Conservation (phyloP, 371 early-diverging fungal genomes). For the Entomophthora muscae region DNA sequence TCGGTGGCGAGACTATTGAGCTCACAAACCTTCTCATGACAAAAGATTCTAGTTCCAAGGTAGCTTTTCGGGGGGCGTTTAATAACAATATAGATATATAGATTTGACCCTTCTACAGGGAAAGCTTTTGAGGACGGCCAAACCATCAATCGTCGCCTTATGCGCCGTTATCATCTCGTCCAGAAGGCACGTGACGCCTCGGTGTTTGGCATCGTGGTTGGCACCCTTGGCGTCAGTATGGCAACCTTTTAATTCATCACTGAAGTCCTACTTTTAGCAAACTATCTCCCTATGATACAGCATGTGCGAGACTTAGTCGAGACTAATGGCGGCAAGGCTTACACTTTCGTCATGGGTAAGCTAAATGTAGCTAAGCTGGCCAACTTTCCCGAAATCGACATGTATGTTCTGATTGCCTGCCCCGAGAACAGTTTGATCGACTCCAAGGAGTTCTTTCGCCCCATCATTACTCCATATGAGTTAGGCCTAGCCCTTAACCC, state of each 20-base stretch:
- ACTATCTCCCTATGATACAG: conserved; percentile 62
- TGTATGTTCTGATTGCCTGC: conserved; percentile 81
- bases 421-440: conserved; percentile 88
- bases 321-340: conserved; percentile 61
- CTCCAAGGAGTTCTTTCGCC: conserved; percentile 75
- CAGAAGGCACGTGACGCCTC: conserved; percentile 86
- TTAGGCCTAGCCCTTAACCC: conserved; percentile 57
- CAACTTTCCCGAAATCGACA: conserved; percentile 86
- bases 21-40: conserved; percentile 77
- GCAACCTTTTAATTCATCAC: neutral
- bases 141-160: conserved; percentile 45
- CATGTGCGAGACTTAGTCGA: conserved; percentile 55
- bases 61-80: conserved; percentile 10
- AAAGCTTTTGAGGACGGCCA: conserved; percentile 36
- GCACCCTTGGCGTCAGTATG: conserved; percentile 82
- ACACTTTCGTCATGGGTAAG: conserved; percentile 86
- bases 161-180: conserved; percentile 59
- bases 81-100: conserved; percentile 11
- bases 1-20: conserved; percentile 66
- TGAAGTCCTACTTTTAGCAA: conserved; percentile 31
- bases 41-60: conserved; percentile 23
- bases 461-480: conserved; percentile 87
- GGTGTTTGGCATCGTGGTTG: conserved; percentile 88
- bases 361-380: conserved; percentile 88
- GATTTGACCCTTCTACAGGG: conserved; percentile 40